Conservation (phyloP, 2,329 filamentous ascomycete species). For the Fusarium nurragi region DNA sequence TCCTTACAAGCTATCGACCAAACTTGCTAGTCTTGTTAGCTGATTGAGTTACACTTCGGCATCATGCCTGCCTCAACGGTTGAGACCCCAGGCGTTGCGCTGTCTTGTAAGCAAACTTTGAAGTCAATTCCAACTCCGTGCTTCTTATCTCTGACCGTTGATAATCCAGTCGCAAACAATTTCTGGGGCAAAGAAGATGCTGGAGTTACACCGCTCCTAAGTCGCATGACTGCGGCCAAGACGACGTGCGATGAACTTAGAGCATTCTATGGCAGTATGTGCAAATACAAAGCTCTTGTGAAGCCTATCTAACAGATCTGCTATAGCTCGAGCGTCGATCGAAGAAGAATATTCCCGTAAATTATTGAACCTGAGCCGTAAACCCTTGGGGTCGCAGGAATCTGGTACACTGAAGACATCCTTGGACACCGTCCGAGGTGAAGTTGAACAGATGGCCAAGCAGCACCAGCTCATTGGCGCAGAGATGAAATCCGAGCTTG, state of each 20-base stretch:
- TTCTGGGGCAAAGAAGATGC: conserved; percentile 99
- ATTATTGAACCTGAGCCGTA: conserved; percentile 83
- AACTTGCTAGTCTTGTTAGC: neutral
- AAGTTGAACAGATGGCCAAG: conserved; percentile 93
- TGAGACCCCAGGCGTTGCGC: conserved; percentile 71
- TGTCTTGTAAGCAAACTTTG: conserved; percentile 66
- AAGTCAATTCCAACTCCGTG: neutral
- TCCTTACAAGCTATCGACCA: neutral
- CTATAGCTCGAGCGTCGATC: conserved; percentile 82
- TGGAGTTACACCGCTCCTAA: conserved; percentile 88
- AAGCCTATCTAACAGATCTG: neutral
- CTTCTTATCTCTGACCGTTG: conserved; percentile 22
- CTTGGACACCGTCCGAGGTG: conserved; percentile 85
- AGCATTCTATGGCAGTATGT: conserved; percentile 83
- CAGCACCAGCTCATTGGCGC: conserved; percentile 88
- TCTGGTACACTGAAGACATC: conserved; percentile 83
- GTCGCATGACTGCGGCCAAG: conserved; percentile 95
- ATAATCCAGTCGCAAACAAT: conserved; percentile 86
- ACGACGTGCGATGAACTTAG: conserved; percentile 93
- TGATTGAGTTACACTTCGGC: conserved; percentile 35
- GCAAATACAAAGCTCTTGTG: neutral
- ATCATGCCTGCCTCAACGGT: conserved; percentile 69
- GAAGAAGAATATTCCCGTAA: conserved; percentile 97
- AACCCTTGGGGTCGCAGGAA: conserved; percentile 89
- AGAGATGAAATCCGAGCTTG: conserved; percentile 96